Conservation (phyloP, 257 asterid species). For the Coffea canephora region DNA sequence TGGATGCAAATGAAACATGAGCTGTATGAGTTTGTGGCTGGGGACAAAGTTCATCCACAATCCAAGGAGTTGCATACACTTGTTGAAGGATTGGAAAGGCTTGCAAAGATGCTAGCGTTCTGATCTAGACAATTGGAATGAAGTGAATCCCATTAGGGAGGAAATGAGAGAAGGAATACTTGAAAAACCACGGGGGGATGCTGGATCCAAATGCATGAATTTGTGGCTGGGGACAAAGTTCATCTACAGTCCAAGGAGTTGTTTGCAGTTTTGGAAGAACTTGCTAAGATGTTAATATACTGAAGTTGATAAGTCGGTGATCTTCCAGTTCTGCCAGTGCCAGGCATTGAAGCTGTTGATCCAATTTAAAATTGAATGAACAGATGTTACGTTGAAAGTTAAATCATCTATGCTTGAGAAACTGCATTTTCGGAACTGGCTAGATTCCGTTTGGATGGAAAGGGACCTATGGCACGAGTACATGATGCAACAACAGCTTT, state of each 20-base stretch:
- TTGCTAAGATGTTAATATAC: not conserved
- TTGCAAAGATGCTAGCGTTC: not conserved
- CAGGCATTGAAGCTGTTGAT: not conserved
- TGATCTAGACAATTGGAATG: conserved; percentile 28
- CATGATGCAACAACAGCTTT: not conserved
- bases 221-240: conserved; percentile 22
- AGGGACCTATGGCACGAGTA: not conserved
- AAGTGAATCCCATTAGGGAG: conserved; percentile 39
- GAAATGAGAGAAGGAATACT: conserved; percentile 37
- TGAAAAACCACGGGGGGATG: conserved; percentile 44
- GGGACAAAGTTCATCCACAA: conserved; percentile 15
- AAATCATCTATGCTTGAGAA: not conserved
- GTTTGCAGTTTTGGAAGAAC: not conserved
- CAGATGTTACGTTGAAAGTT: no score
- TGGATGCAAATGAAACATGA: conserved; percentile 45
- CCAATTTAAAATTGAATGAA: not conserved
- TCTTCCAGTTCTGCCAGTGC: no score
- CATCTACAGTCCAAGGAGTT: conserved; percentile 4
- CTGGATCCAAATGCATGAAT: conserved; percentile 23
- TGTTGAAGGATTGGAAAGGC: conserved; percentile 9
- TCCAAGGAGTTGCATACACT: not conserved
- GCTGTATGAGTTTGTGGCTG: conserved; percentile 38
- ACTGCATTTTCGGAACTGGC: not conserved
- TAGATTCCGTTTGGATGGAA: not conserved
- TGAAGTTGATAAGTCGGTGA: not conserved